Base-by-base conservation (phyloP, 2,329 filamentous ascomycete species). In the Penicillium concentricum region DNA sequence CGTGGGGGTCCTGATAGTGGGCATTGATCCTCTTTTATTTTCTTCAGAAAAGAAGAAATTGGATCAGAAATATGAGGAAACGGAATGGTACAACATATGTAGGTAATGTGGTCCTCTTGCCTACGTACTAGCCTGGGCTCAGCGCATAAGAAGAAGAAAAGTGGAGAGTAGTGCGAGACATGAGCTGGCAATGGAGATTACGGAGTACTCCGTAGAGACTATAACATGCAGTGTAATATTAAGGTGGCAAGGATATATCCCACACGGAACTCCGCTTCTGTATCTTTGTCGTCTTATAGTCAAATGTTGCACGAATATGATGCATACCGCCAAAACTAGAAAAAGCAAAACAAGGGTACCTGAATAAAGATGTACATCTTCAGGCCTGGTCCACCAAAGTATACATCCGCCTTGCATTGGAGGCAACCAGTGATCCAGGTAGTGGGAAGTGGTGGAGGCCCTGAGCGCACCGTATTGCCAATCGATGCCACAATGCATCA, bases 381-480 rank as follows among this genome's bases (percentile, higher is more conserved):
- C 9, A 16, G 34, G 46, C 4, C 44, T 26, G 37, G 28, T 24
- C 51, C 42, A 50, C 30, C 37, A 60, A 28, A 10, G n/a, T 20
- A 32, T 59, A 59, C 60, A 52, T 64, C 53, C 56, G 43, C 63
- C 59, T 67, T 67, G 63, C 64, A 65, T 67, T 48, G 54, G 51
- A 65, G 53, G 58, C 59, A 61, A 66, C 51, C 43, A 24, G 37
- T 12, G 20, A 60, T 59, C 61, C 62, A 57, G 62, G 64, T 61
- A 64, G 58, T 48, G 56, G 63, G 59, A 55, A 61, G 38, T 44
- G 20, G 37, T 20, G 13, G 42, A 51, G 46, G 24, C 37, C 55
- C 44, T 38, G 48, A 52, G 54, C 48, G 35, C 41, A 53, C 18
- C 6, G 12, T 37, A 42, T 37, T 9, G 43, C 43, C 6, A 49